Evolutionary conservation across 352 stramenopile species (phyloP), one percentile per base, ranked within the genome.

Genomic region (Hyaloperonospora arabidopsidis): DNA sequence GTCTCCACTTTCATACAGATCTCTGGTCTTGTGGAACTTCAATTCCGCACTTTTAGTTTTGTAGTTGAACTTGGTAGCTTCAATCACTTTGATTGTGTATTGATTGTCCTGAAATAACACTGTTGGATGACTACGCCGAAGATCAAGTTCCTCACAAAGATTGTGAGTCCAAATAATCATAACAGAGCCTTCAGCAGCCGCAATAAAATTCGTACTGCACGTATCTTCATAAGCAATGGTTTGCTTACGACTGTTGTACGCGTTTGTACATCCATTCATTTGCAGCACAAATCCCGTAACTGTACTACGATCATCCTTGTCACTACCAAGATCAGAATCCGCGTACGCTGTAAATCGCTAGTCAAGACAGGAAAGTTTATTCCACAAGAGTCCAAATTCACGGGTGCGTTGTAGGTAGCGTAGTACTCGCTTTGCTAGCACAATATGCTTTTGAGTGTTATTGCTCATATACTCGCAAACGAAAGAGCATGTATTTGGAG

Each of bases 131-230:
- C 25, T 3, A 7, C 38, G 38, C n/a, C 17, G 13, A 10, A 44
- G 11, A 2, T 44, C 21, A 12, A 44, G 17, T 17, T 56, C 46
- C 5, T 32, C 29, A 22, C 18, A 62, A 34, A 63, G 32, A 13
- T 53, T 58, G 47, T 53, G 47, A 3, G 54, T 49, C 48, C 40
- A 62, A 34, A 52, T 50, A 1, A 55, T 23, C 38, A 55, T 39
- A 12, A 40, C 50, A 8, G 38, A 54, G 2, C 54, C 52, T 23
- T 61, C 39, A 40, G 45, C 49, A 13, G 46, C 29, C 19, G 47
- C 38, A 12, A 56, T 47, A 22, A 56, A 56, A 38, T 55, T 40
- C 8, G 32, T 28, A 44, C 47, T 43, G 15, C 54, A 56, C 0
- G 19, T 61, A 32, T 56, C 47, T 38, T 56, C 22, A 48, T 47